Base-by-base conservation (phyloP, 352 stramenopile species). In the Phytophthora cactorum region DNA sequence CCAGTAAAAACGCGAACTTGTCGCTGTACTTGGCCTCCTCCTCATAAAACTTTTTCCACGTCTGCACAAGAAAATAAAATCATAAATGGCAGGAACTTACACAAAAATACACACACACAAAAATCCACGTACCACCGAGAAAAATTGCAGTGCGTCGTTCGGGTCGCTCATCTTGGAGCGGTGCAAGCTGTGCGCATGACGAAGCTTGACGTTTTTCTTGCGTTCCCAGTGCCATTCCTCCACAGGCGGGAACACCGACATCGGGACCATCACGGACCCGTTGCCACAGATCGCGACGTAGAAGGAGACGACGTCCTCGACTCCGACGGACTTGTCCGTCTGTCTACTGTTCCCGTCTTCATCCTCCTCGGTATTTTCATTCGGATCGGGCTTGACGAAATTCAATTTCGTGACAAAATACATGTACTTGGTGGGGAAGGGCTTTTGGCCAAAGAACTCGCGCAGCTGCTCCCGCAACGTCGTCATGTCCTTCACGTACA, bases 11-110 rank as follows among this genome's bases (percentile, higher is more conserved):
- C 22, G 77, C 77, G 54, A 93, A 95, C 66, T 93, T 92, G 75
- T 95, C 87, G 57, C 79, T 91, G 81, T 93, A 93, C 72, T 91
- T 93, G 59, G 87, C 87, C 39, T 95, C 85, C 63, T 95, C 87
- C 17, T 95, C 87, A 65, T 93, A 95, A 72, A 92, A 93, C 66
- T 95, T 95, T 64, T 92, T 93, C 87, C 87, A 95, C 44, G 87
- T 93, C 79, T 87, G 32, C 39, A 68, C 9, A 62, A 36, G 11
- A 55, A 15, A 15, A 44, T 27, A 57, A 12, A 12, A 8, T 56
- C 34, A 34, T 39, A 34, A 67, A 44, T 22, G 38, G 29, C 22
- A 27, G 8, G 11, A 59, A 49, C 36, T 22, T 17, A 15, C 9
- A 39, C 28, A n/a, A n/a, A n/a, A n/a, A n/a, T n/a, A n/a, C n/a